Percentiles rank a stretch among this genome's conserved stretches.
phyloP scores from a whole-genome alignment of 495 filamentous ascomycete species.

The Xylaria curta region DNA sequence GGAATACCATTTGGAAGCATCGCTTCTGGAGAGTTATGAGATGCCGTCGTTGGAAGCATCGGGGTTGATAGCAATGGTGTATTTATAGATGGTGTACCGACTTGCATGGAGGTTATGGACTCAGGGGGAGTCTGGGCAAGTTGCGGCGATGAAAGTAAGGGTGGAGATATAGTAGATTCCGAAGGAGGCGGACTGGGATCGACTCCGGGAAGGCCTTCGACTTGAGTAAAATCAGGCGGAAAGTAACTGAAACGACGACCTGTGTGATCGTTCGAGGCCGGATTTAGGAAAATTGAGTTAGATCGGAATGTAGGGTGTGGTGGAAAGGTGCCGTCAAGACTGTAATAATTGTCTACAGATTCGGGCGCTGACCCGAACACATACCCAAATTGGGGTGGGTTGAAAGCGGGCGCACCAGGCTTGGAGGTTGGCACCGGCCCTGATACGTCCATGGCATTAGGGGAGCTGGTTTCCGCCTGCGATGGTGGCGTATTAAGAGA shows the following conservation, averaged over 20 bases:
- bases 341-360: conserved; percentile 48
- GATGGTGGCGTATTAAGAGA: conserved; percentile 69
- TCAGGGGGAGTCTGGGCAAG: conserved; percentile 35
- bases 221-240: conserved; percentile 54
- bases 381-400: conserved; percentile 57
- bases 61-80: conserved; percentile 35
- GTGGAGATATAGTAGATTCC: conserved; percentile 36
- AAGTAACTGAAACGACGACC: conserved; percentile 61
- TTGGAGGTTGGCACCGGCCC: conserved; percentile 32
- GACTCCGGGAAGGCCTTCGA: conserved; percentile 35
- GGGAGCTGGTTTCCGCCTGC: conserved; percentile 52
- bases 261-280: conserved; percentile 49
- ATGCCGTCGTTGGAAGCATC: conserved; percentile 33
- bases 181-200: conserved; percentile 39
- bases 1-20: conserved; percentile 32
- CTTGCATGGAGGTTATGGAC: conserved; percentile 34
- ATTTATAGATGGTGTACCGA: conserved; percentile 27
- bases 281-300: conserved; percentile 61
- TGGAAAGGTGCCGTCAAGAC: conserved; percentile 43
- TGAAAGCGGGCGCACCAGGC: conserved; percentile 39
- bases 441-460: conserved; percentile 43
- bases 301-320: conserved; percentile 56
- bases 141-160: conserved; percentile 34
- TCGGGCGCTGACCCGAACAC: conserved; percentile 55
- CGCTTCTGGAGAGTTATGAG: conserved; percentile 37